Evolutionary conservation across 2,329 filamentous ascomycete species (phyloP), one percentile per base, ranked within the genome.

Genomic region (Trichoderma cornu-damae): DNA sequence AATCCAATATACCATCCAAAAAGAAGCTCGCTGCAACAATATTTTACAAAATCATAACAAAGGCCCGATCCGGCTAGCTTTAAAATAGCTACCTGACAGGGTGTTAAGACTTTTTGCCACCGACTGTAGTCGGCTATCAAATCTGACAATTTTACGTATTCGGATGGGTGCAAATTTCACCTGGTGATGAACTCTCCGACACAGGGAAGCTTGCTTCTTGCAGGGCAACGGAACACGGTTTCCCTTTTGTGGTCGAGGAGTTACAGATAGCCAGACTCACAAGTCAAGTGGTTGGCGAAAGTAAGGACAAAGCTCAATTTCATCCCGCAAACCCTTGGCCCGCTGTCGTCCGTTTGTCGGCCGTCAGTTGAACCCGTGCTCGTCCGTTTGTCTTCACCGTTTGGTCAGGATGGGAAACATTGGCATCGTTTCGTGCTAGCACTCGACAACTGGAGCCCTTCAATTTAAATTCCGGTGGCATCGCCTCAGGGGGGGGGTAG

Each of bases 391-490:
- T 12, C 14, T 49, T 26, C 20, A 16, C 32, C 20, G 32, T 49
- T 37, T 35, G 40, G 20, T 24, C 18, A 20, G 16, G 20, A 22
- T 11, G 8, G 11, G 11, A 40, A 20, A 22, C 35, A n/a, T 18
- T 18, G 14, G 14, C 35, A 28, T 43, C 47, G 32, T 38, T 50
- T 38, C 32, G n/a, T 24, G 12, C 28, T 26, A 24, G 30, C 18
- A 34, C 4, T 47, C 44, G 20, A 22, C 32, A 35, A 4, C n/a
- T 26, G 18, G 4, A 24, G 46, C 32, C 46, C 32, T 49, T 20
- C 30, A 49, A 49, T 35, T 18, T 43, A 32, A 52, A 24, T 22
- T 52, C n/a, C 40, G 30, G 40, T 54, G 18, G 32, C 40, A 54
- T 37, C 30, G 22, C 38, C 38, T 44, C 50, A 46, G 43, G 28